Evolutionary conservation across 257 asterid genomes (phyloP), one percentile per base, ranked within the genome.

Genomic region (Solanum tacnaense): DNA sequence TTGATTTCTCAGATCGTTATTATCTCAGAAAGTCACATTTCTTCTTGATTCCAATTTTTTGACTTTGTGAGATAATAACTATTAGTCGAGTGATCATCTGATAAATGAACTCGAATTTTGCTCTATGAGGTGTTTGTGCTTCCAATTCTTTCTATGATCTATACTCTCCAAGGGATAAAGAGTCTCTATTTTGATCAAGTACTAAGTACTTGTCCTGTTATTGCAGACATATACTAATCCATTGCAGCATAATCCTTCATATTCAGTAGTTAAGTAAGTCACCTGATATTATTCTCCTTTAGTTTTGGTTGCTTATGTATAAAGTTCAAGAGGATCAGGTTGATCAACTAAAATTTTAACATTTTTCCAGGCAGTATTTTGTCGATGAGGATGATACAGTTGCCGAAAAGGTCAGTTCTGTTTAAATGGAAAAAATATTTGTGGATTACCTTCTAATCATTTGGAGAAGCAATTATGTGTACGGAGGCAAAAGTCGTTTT

Each of bases 321-420:
- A 16, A 15, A 79, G 67, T 79, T 56, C 85, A 27, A 46, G 68
- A 46, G 39, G 29, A 81, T 46, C 29, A 49, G 5, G 29, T 16
- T 81, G 27, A 49, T 29, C 70, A 27, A 29, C n/a, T 25, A 9
- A 81, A 5, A 3, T 27, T 44, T 81, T 46, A 29, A 38, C 13
- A 41, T 44, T 27, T 41, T 87, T 60, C 95, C 96, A 95, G 98
- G 92, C 98, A 96, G 92, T 96, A 94, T 89, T 96, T 96, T 85
- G 98, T 96, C 23, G 91, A 96, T 93, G 93, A 39, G 29, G 98
- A 96, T 89, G 99, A 96, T 89, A 87, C 97, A 15, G 98, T 96
- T 74, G 94, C 98, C 39, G 89, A 93, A 89, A 95, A 94, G 95
- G 99, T 94, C 56, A 87, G 92, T 86, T 81, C 25, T 87, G 89